These are phyloP conservation scores for Trichodelitschia bisporula DNA, from an alignment of 495 filamentous ascomycete genomes.

Conservation along the genomic window DNA sequence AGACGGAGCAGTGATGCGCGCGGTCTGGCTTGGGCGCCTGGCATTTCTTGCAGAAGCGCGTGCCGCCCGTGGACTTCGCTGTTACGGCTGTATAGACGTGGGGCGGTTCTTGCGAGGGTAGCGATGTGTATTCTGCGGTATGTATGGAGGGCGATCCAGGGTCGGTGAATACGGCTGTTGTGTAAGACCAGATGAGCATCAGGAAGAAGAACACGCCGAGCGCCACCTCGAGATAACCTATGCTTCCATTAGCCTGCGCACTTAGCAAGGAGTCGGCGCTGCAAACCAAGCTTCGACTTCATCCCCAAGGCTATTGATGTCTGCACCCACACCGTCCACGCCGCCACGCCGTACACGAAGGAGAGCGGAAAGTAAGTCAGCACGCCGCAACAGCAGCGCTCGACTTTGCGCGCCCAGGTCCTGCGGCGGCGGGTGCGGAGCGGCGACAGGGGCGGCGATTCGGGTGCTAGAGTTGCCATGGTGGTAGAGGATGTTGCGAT, in stretches of 20 bases:
- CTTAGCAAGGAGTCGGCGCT: too few relatives aligned
- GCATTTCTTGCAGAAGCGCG: constrained; percentile 93
- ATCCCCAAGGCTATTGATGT: constrained; percentile 53
- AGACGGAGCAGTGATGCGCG: constrained; percentile 87
- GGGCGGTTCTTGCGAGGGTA: constrained; percentile 34
- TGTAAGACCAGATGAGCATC: constrained; percentile 71
- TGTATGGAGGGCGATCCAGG: constrained; percentile 45
- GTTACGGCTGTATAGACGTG: constrained; percentile 48
- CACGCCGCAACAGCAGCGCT: constrained; percentile 60
- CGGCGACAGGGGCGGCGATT: constrained; percentile 10
- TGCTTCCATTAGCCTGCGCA: too few relatives aligned
- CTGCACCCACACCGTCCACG: constrained; percentile 79
- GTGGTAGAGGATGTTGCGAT: too few relatives aligned
- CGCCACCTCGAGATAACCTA: too few relatives aligned
- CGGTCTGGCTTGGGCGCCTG: constrained; percentile 83
- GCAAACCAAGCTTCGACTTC: too few relatives aligned
- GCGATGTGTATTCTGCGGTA: constrained; percentile 29
- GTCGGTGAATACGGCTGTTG: constrained; percentile 71
- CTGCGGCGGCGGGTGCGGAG: constrained; percentile 15
- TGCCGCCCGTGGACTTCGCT: constrained; percentile 66
- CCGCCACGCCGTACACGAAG: constrained; percentile 74
- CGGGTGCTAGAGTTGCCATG: constrained; percentile 10
- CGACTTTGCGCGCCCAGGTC: constrained; percentile 48
- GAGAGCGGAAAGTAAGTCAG: constrained; percentile 67
- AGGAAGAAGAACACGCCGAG: too few relatives aligned